Evolutionary conservation across 495 filamentous ascomycete genomes (phyloP).

Genomic region (Choiromyces venosus): DNA sequence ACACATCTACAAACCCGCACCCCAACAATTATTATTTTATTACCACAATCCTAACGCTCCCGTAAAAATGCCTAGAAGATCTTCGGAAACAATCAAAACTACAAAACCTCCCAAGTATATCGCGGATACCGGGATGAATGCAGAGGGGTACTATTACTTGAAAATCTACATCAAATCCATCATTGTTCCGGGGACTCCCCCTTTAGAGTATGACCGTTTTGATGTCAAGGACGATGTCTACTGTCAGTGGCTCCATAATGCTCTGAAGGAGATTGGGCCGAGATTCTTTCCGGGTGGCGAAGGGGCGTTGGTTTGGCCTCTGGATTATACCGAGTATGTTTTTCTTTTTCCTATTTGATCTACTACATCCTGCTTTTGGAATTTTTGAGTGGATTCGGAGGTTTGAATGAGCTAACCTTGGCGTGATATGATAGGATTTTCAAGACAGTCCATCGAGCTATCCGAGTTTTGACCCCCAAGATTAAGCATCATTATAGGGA

Average conservation of each 20-base stretch:
- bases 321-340: neutral
- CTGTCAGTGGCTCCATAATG: neutral
- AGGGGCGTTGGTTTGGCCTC: neutral
- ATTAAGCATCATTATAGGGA: neutral
- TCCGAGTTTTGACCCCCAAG: neutral
- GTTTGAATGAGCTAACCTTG: neutral
- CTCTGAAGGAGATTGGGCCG: neutral
- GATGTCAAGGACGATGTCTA: neutral
- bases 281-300: neutral
- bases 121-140: no score
- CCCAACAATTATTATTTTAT: no score
- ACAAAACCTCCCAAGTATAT: no score
- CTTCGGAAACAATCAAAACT: no score
- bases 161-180: neutral
- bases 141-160: neutral
- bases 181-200: neutral
- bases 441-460: neutral
- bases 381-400: no score
- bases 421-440: neutral
- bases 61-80: no score
- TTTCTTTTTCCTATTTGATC: neutral
- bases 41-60: no score
- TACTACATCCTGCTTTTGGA: no score
- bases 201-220: neutral
- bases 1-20: no score